Evolutionary conservation across 129 eudicot species (phyloP).

Genomic region (Gnaphalium uliginosum): DNA sequence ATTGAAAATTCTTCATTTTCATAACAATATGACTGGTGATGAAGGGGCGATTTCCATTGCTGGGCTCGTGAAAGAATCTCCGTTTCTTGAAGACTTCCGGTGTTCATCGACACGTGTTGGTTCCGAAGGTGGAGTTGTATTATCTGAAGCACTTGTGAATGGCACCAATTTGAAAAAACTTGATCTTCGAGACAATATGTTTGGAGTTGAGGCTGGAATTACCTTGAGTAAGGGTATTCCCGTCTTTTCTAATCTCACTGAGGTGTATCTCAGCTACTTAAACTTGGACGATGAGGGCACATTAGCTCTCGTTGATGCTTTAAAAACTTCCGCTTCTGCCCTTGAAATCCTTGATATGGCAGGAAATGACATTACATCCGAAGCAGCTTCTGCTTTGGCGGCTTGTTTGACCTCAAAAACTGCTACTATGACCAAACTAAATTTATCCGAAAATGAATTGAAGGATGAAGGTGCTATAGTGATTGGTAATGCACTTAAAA

Average conservation of each 20-base stretch:
- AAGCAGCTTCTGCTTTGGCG: constrained; percentile 62
- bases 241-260: constrained; percentile 40
- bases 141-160: constrained; percentile 47
- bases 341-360: constrained; percentile 74
- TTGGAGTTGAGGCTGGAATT: constrained; percentile 65
- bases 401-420: constrained; percentile 45
- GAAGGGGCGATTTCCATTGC: constrained; percentile 36
- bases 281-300: constrained; percentile 56
- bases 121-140: constrained; percentile 57
- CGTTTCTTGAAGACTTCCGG: constrained; percentile 52
- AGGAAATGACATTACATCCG: constrained; percentile 63
- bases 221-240: constrained; percentile 48
- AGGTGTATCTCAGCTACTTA: constrained; percentile 58
- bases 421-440: constrained; percentile 50
- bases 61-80: constrained; percentile 39
- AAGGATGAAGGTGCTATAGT: constrained; percentile 70
- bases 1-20: constrained; percentile 23
- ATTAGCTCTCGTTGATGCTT: constrained; percentile 39
- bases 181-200: constrained; percentile 61
- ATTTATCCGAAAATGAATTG: constrained; percentile 68
- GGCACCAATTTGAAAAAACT: constrained; percentile 47
- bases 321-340: constrained; percentile 41
- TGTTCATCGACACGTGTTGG: constrained; percentile 65
- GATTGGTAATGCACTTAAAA: constrained; percentile 63
- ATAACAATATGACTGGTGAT: constrained; percentile 17